Percentiles rank a stretch among this genome's conserved stretches.
These are phyloP conservation scores for Aaosphaeria pasadenensis DNA, from an alignment of 2,329 filamentous ascomycete species.

Conservation along the genomic window DNA sequence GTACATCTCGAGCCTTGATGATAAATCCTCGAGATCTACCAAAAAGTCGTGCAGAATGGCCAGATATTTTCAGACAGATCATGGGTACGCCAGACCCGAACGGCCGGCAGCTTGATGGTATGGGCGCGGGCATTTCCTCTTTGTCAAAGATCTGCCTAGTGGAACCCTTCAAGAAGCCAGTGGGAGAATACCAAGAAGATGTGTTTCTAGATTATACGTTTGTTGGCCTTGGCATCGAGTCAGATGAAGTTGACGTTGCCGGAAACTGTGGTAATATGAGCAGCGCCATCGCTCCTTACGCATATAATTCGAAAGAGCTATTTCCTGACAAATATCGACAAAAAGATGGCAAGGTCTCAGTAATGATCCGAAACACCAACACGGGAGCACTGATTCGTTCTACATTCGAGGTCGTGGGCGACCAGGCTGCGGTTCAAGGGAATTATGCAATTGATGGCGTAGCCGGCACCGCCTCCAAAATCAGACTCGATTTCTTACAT, in stretches of 20 bases:
- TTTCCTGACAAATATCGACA: constrained; percentile 20
- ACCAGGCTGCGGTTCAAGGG: constrained; percentile 49
- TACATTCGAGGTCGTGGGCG: constrained; percentile 52
- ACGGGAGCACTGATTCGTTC: constrained; percentile 63
- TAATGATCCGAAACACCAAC: constrained; percentile 69
- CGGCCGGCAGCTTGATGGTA: constrained; percentile 68
- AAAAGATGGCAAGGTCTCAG: constrained; percentile 40
- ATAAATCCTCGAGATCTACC: constrained; percentile 56
- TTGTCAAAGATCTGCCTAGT: constrained; percentile 71
- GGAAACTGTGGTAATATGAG: constrained; percentile 78
- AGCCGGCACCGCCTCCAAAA: constrained; percentile 54
- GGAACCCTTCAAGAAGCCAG: constrained; percentile 34
- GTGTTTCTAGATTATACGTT: constrained; percentile 64
- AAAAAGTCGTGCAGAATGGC: constrained; percentile 44
- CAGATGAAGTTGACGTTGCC: constrained; percentile 60
- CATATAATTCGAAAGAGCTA: constrained; percentile 55
- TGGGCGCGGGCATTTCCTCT: constrained; percentile 67
- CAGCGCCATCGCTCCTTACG: constrained; percentile 64
- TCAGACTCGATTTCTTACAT: constrained; percentile 60
- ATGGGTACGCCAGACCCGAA: constrained; percentile 66
- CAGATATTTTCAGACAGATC: constrained; percentile 54
- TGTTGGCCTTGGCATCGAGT: constrained; percentile 63
- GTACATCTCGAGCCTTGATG: constrained; percentile 67
- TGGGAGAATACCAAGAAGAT: not conserved
- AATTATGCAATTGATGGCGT: constrained; percentile 65